Base-by-base conservation (phyloP, 2,329 filamentous ascomycete species). In the Trichoderma sp. region DNA sequence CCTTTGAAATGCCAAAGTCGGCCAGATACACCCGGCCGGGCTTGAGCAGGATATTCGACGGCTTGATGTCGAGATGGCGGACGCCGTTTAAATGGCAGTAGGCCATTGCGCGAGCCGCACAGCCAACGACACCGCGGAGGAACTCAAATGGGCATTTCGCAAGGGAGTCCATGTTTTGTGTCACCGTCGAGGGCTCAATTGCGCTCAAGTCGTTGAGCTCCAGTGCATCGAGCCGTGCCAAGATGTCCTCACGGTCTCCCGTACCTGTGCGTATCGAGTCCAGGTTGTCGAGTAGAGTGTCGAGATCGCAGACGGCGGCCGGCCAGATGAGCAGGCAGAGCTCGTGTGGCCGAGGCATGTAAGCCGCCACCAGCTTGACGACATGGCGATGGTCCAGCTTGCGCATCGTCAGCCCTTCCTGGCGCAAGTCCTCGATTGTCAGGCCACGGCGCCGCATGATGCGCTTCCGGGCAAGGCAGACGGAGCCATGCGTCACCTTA, bases 1-100 rank as follows among this genome's bases (percentile, higher is more conserved):
- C 82, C 61, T 78, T 76, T 13, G 83, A 81, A 27, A 84, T 83
- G 39, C 82, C 83, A 74, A 84, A 84, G 71, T 84, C 83, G 25
- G 82, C 80, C 15, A 84, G 75, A 67, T 84, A 84, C 9, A 84
- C 82, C 9, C 80, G 76, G 6, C 79, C 79, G 1, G 81, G 77
- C 66, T 78, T 80, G 8, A 84, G 74, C 2, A 84, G 76, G 60
- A 84, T 83, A 63, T 84, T 84, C 39, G 78, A 79, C 2, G 82
- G 83, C 68, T 84, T 84, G 39, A 84, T 78, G 64, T 84, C 81
- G 5, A 82, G 77, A 70, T 84, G 82, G 25, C 82, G 77, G 13
- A 84, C 79, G 19, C 79, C 74, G 57, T 80, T 76, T 17, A 74
- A 71, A 71, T 83, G 81, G 66, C 80, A 81, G 67, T 81, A 78